A percentile compares a stretch with the other conserved stretches of the same genome.
phyloP scores from a whole-genome alignment of 164 flowering plant species.

The Vitis amurensis region DNA sequence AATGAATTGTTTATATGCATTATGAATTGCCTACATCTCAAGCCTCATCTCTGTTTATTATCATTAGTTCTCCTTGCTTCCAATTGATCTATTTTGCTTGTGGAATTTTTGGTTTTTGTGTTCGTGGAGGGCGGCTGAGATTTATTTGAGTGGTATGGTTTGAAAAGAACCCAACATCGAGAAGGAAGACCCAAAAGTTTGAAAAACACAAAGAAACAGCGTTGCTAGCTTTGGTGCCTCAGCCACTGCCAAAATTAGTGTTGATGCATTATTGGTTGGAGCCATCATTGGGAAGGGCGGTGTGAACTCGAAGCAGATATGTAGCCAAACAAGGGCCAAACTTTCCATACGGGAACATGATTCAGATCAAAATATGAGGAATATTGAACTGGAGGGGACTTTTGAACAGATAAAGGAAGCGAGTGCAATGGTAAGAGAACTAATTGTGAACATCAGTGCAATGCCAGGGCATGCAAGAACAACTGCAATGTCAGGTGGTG shows the following conservation, averaged over 20 bases:
- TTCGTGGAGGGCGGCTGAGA: too few species aligned
- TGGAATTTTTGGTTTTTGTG: too few species aligned
- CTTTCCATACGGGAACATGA: constrained; percentile 85
- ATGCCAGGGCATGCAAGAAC: constrained; percentile 18
- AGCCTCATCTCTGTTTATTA: too few species aligned
- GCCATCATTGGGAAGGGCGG: constrained; percentile 95
- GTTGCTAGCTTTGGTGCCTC: constrained; percentile 78
- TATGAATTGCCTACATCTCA: too few species aligned
- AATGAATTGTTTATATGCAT: too few species aligned
- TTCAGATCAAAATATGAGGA: constrained; percentile 67
- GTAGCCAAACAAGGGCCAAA: constrained; percentile 79
- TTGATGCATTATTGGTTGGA: constrained; percentile 86
- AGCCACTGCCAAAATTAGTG: constrained; percentile 84
- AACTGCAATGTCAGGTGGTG: neutral
- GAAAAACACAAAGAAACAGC: neutral
- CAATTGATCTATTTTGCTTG: too few species aligned
- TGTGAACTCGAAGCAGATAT: constrained; percentile 86
- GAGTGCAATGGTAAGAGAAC: constrained; percentile 74
- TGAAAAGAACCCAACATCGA: too few species aligned
- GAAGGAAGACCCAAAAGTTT: too few species aligned
- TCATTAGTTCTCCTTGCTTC: too few species aligned
- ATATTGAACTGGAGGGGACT: constrained; percentile 88
- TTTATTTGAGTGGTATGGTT: too few species aligned
- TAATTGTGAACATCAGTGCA: constrained; percentile 52
- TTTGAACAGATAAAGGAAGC: constrained; percentile 94